Base-by-base conservation (phyloP, 2,329 filamentous ascomycete genomes). In the Aureobasidium sp. region DNA sequence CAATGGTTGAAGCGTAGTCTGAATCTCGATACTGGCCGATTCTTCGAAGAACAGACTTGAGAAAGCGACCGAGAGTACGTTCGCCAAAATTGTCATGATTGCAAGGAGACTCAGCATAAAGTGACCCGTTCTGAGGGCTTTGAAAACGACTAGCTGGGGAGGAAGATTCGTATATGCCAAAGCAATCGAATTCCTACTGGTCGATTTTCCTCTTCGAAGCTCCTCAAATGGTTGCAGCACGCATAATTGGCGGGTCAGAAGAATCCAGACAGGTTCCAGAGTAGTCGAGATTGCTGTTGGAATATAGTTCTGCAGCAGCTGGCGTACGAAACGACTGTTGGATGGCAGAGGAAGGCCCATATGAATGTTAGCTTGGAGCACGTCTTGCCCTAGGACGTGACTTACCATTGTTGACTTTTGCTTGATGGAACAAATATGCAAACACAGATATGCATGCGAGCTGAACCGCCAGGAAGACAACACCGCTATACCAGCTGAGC, bases 221-320 rank as follows among this genome's bases (percentile, higher is more conserved):
- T 81, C 76, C 2, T 80, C 74, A 22, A 84, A 80, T 0, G 84
- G 83, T 33, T 83, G 79, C 0, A 86, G 64, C 8, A 84, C 67
- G 44, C 81, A 85, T 0, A 84, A 64, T 0, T 81, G 57, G 0
- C 83, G 74, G 49, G 83, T 85, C 0, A 87, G 62, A 0, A 85
- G 66, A 0, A 83, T 70, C 80, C 84, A 84, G 1, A 82, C 75
- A 0, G 84, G 82, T 42, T 87, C 84, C 0, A 85, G 72, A 0
- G 84, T 56, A 0, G 83, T 85, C 0, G 82, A 79, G 3, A 85
- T 71, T 0, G 76, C 73, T 0, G 81, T 85, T 0, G 83, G 83
- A 0, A 85, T 70, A 53, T 84, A 85, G 56, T 77, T 78, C 50
- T 77, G 72, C 0, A 79, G 31, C 0, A 79, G 48, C 35, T 79